Base-by-base conservation (phyloP, 805 yeast genomes). In the Candida rishiriensis region DNA sequence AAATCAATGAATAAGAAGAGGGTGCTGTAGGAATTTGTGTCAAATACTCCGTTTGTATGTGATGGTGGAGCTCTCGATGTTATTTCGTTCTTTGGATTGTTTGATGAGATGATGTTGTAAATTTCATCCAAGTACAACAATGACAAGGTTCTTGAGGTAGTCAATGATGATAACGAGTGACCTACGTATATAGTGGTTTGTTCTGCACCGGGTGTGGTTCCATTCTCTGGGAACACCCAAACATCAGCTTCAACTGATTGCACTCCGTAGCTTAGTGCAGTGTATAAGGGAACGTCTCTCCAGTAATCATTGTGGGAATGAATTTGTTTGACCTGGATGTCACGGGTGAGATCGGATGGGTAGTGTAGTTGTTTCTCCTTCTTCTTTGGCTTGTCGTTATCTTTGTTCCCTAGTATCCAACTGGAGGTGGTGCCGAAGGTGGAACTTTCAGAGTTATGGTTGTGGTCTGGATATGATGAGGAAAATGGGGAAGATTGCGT, bases 1-100 rank as follows among this genome's bases (percentile, higher is more conserved):
- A 81, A 68, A 59, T 85, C 90, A 53, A 84, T 68, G 64, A 79
- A 78, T 26, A 84, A 64, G 56, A 72, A 78, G 14, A 81, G 58
- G 1, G 86, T 75, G 14, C 67, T 61, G 41, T 65, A 70, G 0
- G 79, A 74, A 30, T 73, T 69, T 40, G 76, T 68, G 43, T 66
- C 63, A 36, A 54, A 55, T 6, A 55, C 55, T 28, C 56, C 57
- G 5, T 44, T 34, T 10, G 42, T 40, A n/a, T 17, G 29, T 16
- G 47, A 45, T 4, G 40, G 50, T 4, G 40, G 50, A 33, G 16
- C 41, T 41, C 14, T 40, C 45, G 3, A 39, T 43, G 4, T 48
- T 44, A 5, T 66, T 55, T 14, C 48, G 41, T 11, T 43, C 44
- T 10, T 44, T 46, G 7, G 65, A 55, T 83, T 83, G 17, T 78